These are phyloP conservation scores for Cercospora berteroae DNA, from an alignment of 2,329 filamentous ascomycete genomes.

Conservation along the genomic window DNA sequence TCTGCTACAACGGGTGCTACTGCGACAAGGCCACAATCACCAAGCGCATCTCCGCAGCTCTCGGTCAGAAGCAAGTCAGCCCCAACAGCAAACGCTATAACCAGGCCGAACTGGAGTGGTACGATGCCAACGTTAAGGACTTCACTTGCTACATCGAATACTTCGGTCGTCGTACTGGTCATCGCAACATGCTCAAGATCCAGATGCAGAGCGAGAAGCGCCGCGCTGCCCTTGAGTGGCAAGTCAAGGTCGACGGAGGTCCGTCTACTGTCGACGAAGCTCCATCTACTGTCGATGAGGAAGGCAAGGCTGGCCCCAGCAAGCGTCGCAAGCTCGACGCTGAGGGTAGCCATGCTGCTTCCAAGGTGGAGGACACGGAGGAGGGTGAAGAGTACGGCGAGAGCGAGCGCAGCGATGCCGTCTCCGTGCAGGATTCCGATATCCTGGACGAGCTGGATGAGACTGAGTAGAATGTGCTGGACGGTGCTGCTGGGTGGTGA, in stretches of 20 bases:
- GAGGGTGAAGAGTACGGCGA: slow-evolving; percentile 20
- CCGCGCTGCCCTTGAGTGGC: slow-evolving; percentile 16
- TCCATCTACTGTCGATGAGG: background rate
- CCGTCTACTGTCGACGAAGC: background rate
- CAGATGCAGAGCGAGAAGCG: slow-evolving; percentile 28
- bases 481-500: background rate
- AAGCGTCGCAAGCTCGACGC: slow-evolving; percentile 22
- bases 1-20: slow-evolving; percentile 38
- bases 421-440: slow-evolving; percentile 31
- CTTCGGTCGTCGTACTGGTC: slow-evolving; percentile 31
- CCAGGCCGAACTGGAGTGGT: slow-evolving; percentile 28
- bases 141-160: slow-evolving; percentile 31
- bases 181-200: slow-evolving; percentile 31
- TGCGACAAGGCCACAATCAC: slow-evolving; percentile 39
- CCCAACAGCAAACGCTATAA: slow-evolving; percentile 28
- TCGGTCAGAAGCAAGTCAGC: slow-evolving; percentile 36
- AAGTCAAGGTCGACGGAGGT: background rate
- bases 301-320: slow-evolving; percentile 15
- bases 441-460: slow-evolving; percentile 31
- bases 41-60: slow-evolving; percentile 38
- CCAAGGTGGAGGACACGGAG: slow-evolving; percentile 14
- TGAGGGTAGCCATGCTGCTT: slow-evolving; percentile 8
- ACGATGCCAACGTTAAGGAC: slow-evolving; percentile 31
- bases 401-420: slow-evolving; percentile 25
- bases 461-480: slow-evolving; percentile 8